These are phyloP conservation scores for Psophocarpus tetragonolobus DNA, from an alignment of 306 rosid species.

Conservation along the genomic window DNA sequence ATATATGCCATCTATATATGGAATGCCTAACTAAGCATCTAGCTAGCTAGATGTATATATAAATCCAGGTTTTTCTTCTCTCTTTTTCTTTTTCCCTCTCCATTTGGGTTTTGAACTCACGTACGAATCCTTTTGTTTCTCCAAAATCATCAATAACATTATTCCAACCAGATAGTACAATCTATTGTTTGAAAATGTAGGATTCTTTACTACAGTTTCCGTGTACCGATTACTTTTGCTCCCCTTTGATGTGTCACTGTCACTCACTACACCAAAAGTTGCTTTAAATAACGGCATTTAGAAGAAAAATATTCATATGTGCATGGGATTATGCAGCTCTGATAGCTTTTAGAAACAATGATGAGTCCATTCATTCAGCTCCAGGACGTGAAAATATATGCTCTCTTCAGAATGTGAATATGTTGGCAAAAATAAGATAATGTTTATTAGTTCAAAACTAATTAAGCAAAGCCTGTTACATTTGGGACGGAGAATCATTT, in stretches of 20 bases:
- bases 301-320: not conserved
- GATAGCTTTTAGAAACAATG: not conserved
- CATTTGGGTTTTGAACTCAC: not conserved
- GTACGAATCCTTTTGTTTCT: conserved; percentile 7
- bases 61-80: not conserved
- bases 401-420: not conserved
- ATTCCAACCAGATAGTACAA: not conserved
- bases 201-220: not conserved
- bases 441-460: not conserved
- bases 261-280: not conserved
- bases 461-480: not conserved
- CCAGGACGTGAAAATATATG: not conserved
- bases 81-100: not conserved
- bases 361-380: not conserved
- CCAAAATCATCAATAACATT: not conserved
- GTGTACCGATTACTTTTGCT: not conserved
- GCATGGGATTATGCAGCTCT: not conserved
- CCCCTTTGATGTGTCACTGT: not conserved
- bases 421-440: not conserved
- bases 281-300: not conserved
- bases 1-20: not conserved
- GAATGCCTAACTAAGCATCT: conserved; percentile 14
- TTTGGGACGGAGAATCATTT: not conserved
- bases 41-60: not conserved
- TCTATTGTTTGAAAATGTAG: not conserved